These are phyloP conservation scores for Ceratonia siliqua DNA, from an alignment of 306 rosid species.

Conservation along the genomic window DNA sequence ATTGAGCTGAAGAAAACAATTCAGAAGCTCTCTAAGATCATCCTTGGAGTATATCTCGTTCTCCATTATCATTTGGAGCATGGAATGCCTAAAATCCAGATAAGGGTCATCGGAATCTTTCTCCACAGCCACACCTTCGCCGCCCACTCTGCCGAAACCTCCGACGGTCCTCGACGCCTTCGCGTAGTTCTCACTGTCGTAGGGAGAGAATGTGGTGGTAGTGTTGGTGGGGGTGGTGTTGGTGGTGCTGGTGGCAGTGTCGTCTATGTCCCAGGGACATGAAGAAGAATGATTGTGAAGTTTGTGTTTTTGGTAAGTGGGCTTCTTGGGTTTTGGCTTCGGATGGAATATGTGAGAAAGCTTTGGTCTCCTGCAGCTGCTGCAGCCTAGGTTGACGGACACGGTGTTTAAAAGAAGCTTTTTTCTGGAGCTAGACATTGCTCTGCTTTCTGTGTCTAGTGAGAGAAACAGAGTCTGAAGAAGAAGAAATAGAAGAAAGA, in stretches of 20 bases:
- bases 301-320: conserved; percentile 45
- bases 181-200: conserved; percentile 6
- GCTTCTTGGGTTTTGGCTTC: conserved; percentile 49
- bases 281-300: conserved; percentile 30
- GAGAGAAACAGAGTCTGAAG: neutral
- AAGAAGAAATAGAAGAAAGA: conserved; percentile 24
- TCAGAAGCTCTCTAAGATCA: conserved; percentile 74
- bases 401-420: conserved; percentile 57
- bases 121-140: conserved; percentile 84
- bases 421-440: conserved; percentile 64
- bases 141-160: conserved; percentile 70
- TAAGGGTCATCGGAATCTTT: conserved; percentile 95
- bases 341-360: conserved; percentile 55
- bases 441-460: neutral
- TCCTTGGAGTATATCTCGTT: conserved; percentile 86
- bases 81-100: conserved; percentile 80
- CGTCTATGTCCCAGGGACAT: conserved; percentile 38
- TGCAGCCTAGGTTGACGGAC: conserved; percentile 68
- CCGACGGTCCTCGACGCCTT: conserved; percentile 35
- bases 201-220: conserved; percentile 48
- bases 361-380: conserved; percentile 68
- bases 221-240: conserved; percentile 37
- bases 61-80: conserved; percentile 95
- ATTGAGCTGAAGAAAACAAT: conserved; percentile 82
- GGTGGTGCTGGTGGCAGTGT: conserved; percentile 29